Evolutionary conservation across 495 filamentous ascomycete genomes (phyloP).

Genomic region (Penicillium riverlandense): DNA sequence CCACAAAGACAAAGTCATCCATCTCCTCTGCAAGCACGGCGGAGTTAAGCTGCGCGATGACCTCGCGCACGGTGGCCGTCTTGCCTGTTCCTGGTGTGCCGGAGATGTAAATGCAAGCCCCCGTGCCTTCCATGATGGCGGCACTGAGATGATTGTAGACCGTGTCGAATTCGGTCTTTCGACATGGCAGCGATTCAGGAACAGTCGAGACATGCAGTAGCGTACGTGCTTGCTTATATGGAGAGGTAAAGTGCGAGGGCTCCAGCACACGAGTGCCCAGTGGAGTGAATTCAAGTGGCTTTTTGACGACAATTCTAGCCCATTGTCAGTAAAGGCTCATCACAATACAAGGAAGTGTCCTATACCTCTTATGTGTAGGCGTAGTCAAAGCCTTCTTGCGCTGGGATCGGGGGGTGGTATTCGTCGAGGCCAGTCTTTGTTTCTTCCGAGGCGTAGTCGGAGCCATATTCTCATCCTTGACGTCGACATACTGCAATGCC

Average conservation of each 20-base stretch:
- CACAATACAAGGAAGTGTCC: not conserved
- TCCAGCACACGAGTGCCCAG: constrained; percentile 81
- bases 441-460: constrained; percentile 55
- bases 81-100: constrained; percentile 98
- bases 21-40: constrained; percentile 85
- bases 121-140: constrained; percentile 87
- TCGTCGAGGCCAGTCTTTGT: constrained; percentile 42
- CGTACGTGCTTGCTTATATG: constrained; percentile 84
- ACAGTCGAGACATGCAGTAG: constrained; percentile 91
- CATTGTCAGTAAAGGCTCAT: not conserved
- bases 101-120: constrained; percentile 98
- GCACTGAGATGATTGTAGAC: constrained; percentile 92
- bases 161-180: constrained; percentile 81
- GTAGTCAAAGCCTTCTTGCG: constrained; percentile 53
- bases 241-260: constrained; percentile 67
- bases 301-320: constrained; percentile 70
- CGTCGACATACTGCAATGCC: constrained; percentile 25
- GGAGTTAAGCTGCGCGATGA: constrained; percentile 78
- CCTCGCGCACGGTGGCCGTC: constrained; percentile 94
- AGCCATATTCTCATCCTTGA: constrained; percentile 37
- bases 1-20: constrained; percentile 98
- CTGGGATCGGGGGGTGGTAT: constrained; percentile 53
- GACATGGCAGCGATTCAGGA: constrained; percentile 80
- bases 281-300: constrained; percentile 90
- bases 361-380: constrained; percentile 61